Conservation (phyloP, 257 asterid genomes). For the Solanum habrochaites region DNA sequence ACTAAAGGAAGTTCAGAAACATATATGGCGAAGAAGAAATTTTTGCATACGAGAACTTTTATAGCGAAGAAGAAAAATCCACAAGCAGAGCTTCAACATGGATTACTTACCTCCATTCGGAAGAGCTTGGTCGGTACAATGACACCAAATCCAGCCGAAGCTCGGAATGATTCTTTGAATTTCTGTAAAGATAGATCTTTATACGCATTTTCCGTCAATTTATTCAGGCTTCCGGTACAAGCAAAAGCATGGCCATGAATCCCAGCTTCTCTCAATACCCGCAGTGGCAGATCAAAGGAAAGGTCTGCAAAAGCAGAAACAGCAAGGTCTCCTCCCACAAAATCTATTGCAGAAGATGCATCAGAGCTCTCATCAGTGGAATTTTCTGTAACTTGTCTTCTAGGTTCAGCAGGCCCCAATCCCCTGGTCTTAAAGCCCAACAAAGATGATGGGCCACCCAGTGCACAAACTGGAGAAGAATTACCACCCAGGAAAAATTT, state of each 20-base stretch:
- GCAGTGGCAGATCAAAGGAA: conserved; percentile 86
- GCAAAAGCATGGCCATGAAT: conserved; percentile 87
- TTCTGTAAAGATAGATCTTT: conserved; percentile 37
- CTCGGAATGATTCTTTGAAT: conserved; percentile 66
- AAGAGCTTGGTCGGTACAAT: conserved; percentile 76
- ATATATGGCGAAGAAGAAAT: background rate
- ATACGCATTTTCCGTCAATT: conserved; percentile 54
- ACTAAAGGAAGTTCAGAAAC: background rate
- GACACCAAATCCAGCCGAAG: conserved; percentile 67
- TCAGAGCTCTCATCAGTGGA: conserved; percentile 22
- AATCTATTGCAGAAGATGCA: conserved; percentile 48
- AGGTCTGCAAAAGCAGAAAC: conserved; percentile 81
- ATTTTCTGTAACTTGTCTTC: conserved; percentile 43
- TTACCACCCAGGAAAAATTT: conserved; percentile 91
- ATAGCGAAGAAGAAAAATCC: background rate
- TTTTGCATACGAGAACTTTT: background rate
- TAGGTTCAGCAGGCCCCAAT: conserved; percentile 81
- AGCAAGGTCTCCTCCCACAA: conserved; percentile 92
- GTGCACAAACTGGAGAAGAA: conserved; percentile 69
- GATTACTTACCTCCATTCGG: conserved; percentile 78
- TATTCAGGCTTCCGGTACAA: conserved; percentile 81
- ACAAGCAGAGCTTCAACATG: background rate
- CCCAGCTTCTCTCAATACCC: conserved; percentile 71
- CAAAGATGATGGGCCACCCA: conserved; percentile 78
- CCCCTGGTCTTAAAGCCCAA: conserved; percentile 92